These are phyloP conservation scores for Pyracantha coccinea DNA, from an alignment of 331 rosid genomes.

Conservation along the genomic window DNA sequence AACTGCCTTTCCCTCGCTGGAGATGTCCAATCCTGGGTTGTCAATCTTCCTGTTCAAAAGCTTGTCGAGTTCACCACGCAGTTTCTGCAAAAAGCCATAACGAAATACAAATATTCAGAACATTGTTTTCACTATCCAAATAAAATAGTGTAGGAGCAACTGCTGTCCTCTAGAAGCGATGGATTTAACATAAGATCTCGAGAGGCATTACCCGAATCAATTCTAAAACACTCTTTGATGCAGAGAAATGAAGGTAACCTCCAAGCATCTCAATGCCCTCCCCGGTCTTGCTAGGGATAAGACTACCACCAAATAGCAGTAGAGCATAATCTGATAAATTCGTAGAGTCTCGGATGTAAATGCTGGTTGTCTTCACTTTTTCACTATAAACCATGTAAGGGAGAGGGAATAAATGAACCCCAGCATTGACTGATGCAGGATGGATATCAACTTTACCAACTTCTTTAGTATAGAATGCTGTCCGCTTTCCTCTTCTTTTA, in stretches of 20 bases:
- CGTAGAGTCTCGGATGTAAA: constrained; percentile 80
- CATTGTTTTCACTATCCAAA: constrained; percentile 2
- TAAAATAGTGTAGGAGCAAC: background rate
- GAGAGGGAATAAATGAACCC: constrained; percentile 85
- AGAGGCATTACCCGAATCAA: constrained; percentile 58
- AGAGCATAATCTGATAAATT: constrained; percentile 90
- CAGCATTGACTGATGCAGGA: constrained; percentile 95
- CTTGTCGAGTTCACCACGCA: constrained; percentile 83
- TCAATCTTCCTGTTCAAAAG: constrained; percentile 76
- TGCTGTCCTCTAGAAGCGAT: background rate
- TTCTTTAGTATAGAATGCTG: constrained; percentile 82
- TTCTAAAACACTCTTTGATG: constrained; percentile 75
- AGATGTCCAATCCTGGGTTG: constrained; percentile 79
- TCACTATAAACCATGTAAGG: constrained; percentile 98
- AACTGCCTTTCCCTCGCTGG: constrained; percentile 73
- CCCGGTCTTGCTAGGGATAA: constrained; percentile 54
- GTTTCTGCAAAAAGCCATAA: constrained; percentile 43
- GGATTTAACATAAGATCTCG: background rate
- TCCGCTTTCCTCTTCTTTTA: constrained; percentile 87
- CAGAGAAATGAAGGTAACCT: constrained; percentile 96
- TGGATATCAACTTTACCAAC: constrained; percentile 96
- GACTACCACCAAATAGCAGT: constrained; percentile 84
- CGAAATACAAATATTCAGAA: constrained; percentile 6
- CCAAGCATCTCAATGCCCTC: constrained; percentile 98
- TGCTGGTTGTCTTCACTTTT: constrained; percentile 81